A percentile compares a stretch with the other conserved stretches of the same genome.
These are phyloP conservation scores for Angomonas deanei DNA, from an alignment of 208 protist species.

Conservation along the genomic window DNA sequence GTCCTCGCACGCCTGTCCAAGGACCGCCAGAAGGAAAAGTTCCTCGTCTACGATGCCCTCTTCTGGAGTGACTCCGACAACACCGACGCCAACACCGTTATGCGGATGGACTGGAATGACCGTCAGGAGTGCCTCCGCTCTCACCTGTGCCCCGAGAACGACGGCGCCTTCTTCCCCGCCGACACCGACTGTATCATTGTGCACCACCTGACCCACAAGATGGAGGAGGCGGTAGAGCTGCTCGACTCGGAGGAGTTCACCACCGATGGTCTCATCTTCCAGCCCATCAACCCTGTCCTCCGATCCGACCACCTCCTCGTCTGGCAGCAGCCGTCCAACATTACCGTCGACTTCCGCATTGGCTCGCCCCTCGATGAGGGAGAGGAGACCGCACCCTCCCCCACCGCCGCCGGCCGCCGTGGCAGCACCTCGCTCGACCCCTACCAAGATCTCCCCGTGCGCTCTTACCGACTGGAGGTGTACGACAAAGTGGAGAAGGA, in stretches of 20 bases:
- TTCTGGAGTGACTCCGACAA: slow-evolving; percentile 60
- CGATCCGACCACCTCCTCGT: slow-evolving; percentile 53
- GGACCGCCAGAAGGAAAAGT: slow-evolving; percentile 56
- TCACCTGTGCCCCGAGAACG: slow-evolving; percentile 40
- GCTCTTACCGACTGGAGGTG: slow-evolving; percentile 68
- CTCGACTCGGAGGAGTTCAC: slow-evolving; percentile 65
- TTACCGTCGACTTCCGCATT: slow-evolving; percentile 76
- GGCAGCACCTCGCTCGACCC: not conserved
- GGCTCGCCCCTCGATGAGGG: slow-evolving; percentile 25
- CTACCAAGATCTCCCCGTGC: slow-evolving; percentile 21
- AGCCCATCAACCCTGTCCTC: slow-evolving; percentile 37
- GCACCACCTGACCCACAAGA: slow-evolving; percentile 47
- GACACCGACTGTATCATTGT: slow-evolving; percentile 58
- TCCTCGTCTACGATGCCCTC: slow-evolving; percentile 69
- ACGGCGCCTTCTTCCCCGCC: slow-evolving; percentile 25
- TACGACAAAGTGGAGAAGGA: slow-evolving; percentile 80
- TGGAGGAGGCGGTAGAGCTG: slow-evolving; percentile 40
- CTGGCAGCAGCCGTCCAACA: slow-evolving; percentile 62
- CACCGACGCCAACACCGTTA: slow-evolving; percentile 40
- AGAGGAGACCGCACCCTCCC: not conserved
- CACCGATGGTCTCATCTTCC: slow-evolving; percentile 73
- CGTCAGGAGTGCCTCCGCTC: slow-evolving; percentile 45
- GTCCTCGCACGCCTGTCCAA: slow-evolving; percentile 41
- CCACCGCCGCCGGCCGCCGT: slow-evolving; percentile 1
- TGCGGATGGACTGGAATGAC: slow-evolving; percentile 54